Percentiles rank a stretch among this genome's conserved stretches.
phyloP scores from a whole-genome alignment of 164 flowering plant genomes.

The Chimonanthus salicifolius region DNA sequence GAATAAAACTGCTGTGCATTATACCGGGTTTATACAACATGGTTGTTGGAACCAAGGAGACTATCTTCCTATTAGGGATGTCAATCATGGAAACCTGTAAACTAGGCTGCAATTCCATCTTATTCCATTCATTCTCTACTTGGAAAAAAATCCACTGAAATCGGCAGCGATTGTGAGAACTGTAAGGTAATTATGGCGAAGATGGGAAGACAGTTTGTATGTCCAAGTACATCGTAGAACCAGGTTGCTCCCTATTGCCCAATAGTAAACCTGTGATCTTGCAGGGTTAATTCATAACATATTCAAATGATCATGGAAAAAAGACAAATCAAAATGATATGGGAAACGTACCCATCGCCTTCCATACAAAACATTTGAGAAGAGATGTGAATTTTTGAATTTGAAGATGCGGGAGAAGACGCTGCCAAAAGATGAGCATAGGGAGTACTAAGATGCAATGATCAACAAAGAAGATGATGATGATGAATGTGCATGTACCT shows the following conservation, averaged over 20 bases:
- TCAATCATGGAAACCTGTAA: conserved; percentile 45
- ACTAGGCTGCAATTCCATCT: conserved; percentile 53
- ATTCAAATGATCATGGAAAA: not conserved
- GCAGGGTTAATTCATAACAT: not conserved
- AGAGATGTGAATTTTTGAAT: conserved; percentile 55
- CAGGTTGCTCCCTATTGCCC: conserved; percentile 87
- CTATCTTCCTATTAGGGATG: conserved; percentile 42
- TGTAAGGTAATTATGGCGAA: conserved; percentile 84
- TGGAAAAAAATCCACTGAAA: conserved; percentile 95
- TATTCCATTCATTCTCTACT: conserved; percentile 88
- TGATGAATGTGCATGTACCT: conserved; percentile 40
- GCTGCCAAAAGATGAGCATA: conserved; percentile 29
- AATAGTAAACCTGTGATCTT: conserved; percentile 63
- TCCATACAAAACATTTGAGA: conserved; percentile 58
- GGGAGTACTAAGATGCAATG: not conserved
- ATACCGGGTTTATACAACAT: conserved; percentile 35
- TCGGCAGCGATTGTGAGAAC: conserved; percentile 64
- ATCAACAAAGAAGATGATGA: not conserved
- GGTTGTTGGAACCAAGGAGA: conserved; percentile 44
- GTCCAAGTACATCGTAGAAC: conserved; percentile 92
- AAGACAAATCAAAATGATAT: not conserved
- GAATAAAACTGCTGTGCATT: not conserved
- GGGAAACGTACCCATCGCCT: conserved; percentile 65
- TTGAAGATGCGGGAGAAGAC: conserved; percentile 85
- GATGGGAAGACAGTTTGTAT: conserved; percentile 98